phyloP scores from a whole-genome alignment of 305 asterid species.

The Fraxinus greggii region DNA sequence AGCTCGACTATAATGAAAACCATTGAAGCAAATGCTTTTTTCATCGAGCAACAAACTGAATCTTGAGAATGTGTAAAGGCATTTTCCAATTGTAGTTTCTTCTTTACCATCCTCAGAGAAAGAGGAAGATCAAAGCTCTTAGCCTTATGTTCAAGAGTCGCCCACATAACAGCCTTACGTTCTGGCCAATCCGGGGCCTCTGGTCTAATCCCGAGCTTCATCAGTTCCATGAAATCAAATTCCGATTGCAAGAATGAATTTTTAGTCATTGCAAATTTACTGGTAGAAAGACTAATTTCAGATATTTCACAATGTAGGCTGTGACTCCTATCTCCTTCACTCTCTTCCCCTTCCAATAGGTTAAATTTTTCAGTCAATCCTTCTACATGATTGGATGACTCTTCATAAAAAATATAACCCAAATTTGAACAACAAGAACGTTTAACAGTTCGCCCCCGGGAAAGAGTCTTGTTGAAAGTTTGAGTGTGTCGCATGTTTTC shows the following conservation, averaged over 20 bases:
- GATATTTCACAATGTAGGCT: constrained; percentile 28
- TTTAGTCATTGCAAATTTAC: constrained; percentile 21
- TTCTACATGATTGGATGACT: constrained; percentile 10
- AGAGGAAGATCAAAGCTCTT: constrained; percentile 68
- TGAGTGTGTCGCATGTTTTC: constrained; percentile 13
- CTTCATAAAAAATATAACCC: constrained; percentile 34
- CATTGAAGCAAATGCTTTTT: constrained; percentile 69
- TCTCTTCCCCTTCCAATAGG: constrained; percentile 6
- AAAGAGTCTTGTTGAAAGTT: neutral
- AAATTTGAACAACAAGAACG: constrained; percentile 44
- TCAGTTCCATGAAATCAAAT: constrained; percentile 65
- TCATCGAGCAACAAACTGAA: constrained; percentile 44
- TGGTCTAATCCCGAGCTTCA: constrained; percentile 64
- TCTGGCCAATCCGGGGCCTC: constrained; percentile 71
- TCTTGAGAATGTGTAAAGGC: constrained; percentile 33
- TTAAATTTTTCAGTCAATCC: neutral
- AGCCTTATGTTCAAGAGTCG: constrained; percentile 63
- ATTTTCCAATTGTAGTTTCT: constrained; percentile 49
- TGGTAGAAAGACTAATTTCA: constrained; percentile 22
- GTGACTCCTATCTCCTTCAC: neutral
- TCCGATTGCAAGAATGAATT: constrained; percentile 41
- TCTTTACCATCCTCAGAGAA: constrained; percentile 79
- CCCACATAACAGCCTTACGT: constrained; percentile 45
- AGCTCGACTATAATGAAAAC: constrained; percentile 66
- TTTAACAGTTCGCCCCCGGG: constrained; percentile 9